Conservation (phyloP, 176 grass and related monocot species). For the Chrysopogon serrulatus region DNA sequence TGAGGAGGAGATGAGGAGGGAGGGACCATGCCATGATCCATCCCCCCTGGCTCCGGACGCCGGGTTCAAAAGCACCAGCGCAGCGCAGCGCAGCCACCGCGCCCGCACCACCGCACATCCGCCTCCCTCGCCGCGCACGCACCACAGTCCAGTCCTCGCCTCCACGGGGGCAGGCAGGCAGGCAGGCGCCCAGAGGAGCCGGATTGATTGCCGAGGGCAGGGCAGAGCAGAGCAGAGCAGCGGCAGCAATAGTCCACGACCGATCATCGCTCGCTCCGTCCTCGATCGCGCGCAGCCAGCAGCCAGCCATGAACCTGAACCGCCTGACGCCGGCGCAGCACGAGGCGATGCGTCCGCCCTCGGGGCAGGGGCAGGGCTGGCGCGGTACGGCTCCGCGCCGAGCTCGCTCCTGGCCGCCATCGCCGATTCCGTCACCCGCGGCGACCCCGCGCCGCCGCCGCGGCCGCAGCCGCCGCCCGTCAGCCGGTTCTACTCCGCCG, state of each 20-base stretch:
- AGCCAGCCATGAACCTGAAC: constrained; percentile 35
- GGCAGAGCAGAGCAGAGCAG: too few species aligned
- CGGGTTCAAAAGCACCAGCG: neutral
- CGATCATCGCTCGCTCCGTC: neutral
- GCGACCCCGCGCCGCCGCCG: neutral
- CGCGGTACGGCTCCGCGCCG: constrained; percentile 68
- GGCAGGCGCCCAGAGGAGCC: too few species aligned
- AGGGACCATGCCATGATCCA: too few species aligned
- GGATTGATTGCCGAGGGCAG: neutral
- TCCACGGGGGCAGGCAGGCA: neutral
- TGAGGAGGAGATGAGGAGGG: too few species aligned
- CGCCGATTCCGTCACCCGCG: constrained; percentile 50
- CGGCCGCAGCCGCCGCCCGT: neutral
- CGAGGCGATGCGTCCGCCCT: constrained; percentile 23
- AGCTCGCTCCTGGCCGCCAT: constrained; percentile 64
- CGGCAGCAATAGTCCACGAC: neutral
- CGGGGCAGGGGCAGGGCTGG: constrained; percentile 23
- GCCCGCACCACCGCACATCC: neutral
- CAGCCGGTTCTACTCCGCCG: constrained; percentile 57
- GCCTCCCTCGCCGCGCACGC: neutral
- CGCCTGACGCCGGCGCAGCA: constrained; percentile 17
- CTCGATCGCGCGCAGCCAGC: neutral
- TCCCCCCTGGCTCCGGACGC: neutral
- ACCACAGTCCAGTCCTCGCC: too few species aligned
- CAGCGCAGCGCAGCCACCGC: too few species aligned